Base-by-base conservation (phyloP, 1,284 basidiomycete species). In the Stereum hirsutum region DNA sequence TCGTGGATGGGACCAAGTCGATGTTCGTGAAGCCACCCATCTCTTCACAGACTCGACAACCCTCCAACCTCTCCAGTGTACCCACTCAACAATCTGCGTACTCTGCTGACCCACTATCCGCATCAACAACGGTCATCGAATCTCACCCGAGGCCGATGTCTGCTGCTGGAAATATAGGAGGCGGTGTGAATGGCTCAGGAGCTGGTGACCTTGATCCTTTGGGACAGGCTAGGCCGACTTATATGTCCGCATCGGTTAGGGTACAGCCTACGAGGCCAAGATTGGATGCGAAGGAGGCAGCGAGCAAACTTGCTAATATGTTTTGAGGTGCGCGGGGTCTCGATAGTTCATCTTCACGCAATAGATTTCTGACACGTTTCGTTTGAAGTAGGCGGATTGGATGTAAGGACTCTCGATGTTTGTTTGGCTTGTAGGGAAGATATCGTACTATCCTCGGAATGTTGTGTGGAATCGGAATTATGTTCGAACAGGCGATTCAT, bases 221-320 rank as follows among this genome's bases (percentile, higher is more conserved):
- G 17, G 80, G 75, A 11, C 73, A 74, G 49, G 64, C 70, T 30
- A 65, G 64, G 47, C 70, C 81, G 11, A 63, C 68, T 34, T 68
- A 69, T 49, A 78, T 87, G 78, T 69, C 81, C 3, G 69, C 68
- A 39, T 84, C 83, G 17, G 61, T 89, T 57, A 75, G 81, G 15
- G 67, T 81, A 33, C 74, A 76, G 49, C 78, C 84, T 8, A 75
- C 72, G 30, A 64, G 84, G 48, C 74, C 79, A 36, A 69, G 81
- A 51, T 57, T 90, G 53, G 87, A 90, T 60, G 78, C 88, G 6
- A 70, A 78, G 51, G 81, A 89, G 58, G 87, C 87, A n/a, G 87
- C 88, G 19, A 88, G 84, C 59, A 89, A 89, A 59, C 69, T 90
- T 44, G 87, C 86, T 6, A 89, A 89, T 56, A 86, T 89, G 81